phyloP scores from a whole-genome alignment of 305 asterid genomes.

The Fraxinus platypoda region DNA sequence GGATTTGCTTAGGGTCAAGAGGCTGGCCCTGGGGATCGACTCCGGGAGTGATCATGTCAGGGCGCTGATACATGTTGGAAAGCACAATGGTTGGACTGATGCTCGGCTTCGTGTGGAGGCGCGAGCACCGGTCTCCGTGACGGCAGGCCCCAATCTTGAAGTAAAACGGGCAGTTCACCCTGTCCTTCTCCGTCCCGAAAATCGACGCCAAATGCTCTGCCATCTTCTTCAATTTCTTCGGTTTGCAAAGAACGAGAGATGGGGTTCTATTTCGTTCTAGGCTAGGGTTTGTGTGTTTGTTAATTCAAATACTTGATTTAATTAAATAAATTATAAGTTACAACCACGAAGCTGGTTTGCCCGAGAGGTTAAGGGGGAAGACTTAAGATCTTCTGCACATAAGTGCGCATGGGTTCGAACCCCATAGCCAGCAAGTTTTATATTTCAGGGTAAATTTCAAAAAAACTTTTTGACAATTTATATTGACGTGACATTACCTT shows the following conservation, averaged over 20 bases:
- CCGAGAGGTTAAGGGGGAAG: constrained; percentile 98
- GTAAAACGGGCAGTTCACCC: constrained; percentile 53
- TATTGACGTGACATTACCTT: too few relatives aligned
- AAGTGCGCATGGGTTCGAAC: constrained; percentile 86
- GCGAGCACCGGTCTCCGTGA: constrained; percentile 48
- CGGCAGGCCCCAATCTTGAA: constrained; percentile 55
- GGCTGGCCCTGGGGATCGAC: constrained; percentile 49
- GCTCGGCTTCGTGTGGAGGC: constrained; percentile 52
- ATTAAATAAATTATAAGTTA: too few relatives aligned
- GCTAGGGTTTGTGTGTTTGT: background rate
- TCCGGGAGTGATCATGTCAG: constrained; percentile 55
- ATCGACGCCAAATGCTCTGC: constrained; percentile 55
- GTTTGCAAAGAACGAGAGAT: background rate
- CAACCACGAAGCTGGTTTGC: constrained; percentile 81
- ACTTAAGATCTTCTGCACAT: constrained; percentile 79
- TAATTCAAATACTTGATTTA: too few relatives aligned
- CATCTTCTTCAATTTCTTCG: constrained; percentile 23
- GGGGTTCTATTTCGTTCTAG: background rate
- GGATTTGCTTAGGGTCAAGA: constrained; percentile 46
- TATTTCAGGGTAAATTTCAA: too few relatives aligned
- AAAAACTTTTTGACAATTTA: too few relatives aligned
- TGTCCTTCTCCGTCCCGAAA: constrained; percentile 50
- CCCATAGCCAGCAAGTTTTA: constrained; percentile 58
- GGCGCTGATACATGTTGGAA: constrained; percentile 53
- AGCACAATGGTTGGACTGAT: constrained; percentile 43